Evolutionary conservation across 2,329 filamentous ascomycete genomes (phyloP).

Genomic region (Nemania sp.): DNA sequence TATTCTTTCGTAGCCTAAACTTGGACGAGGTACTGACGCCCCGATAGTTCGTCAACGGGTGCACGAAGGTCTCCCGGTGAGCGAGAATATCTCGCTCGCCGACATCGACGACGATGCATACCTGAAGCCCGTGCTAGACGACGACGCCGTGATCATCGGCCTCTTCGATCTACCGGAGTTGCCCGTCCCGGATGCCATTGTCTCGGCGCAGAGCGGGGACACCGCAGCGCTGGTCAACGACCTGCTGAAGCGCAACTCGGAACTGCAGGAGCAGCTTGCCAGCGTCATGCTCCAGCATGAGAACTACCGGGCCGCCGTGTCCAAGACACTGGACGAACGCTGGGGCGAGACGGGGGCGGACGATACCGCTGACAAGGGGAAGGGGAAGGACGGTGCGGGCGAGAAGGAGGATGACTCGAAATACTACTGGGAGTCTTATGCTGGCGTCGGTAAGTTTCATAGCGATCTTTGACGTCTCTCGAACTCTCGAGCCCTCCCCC

Average conservation of each 20-base stretch:
- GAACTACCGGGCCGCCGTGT: conserved; percentile 67
- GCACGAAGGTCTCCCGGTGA: conserved; percentile 51
- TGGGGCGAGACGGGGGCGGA: conserved; percentile 59
- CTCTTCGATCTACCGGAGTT: conserved; percentile 75
- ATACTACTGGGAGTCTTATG: conserved; percentile 66
- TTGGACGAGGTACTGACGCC: conserved; percentile 11
- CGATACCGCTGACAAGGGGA: conserved; percentile 34
- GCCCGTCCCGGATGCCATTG: conserved; percentile 32
- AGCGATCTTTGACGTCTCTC: neutral
- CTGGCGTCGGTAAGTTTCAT: conserved; percentile 58
- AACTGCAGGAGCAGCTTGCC: conserved; percentile 65
- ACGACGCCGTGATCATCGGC: conserved; percentile 86
- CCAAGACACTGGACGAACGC: conserved; percentile 68
- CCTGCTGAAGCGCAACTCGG: conserved; percentile 54
- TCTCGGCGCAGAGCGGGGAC: conserved; percentile 32
- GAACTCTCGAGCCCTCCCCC: neutral
- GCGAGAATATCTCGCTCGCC: conserved; percentile 61
- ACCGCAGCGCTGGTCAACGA: conserved; percentile 44
- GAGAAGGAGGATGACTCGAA: conserved; percentile 46
- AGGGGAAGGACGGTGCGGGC: conserved; percentile 36
- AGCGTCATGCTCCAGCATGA: conserved; percentile 64
- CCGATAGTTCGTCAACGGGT: conserved; percentile 52
- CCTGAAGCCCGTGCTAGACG: conserved; percentile 81
- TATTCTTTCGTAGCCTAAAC: neutral
- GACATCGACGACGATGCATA: conserved; percentile 79